These are phyloP conservation scores for Mortierella sp. DNA, from an alignment of 371 early-diverging fungal species.

Conservation along the genomic window DNA sequence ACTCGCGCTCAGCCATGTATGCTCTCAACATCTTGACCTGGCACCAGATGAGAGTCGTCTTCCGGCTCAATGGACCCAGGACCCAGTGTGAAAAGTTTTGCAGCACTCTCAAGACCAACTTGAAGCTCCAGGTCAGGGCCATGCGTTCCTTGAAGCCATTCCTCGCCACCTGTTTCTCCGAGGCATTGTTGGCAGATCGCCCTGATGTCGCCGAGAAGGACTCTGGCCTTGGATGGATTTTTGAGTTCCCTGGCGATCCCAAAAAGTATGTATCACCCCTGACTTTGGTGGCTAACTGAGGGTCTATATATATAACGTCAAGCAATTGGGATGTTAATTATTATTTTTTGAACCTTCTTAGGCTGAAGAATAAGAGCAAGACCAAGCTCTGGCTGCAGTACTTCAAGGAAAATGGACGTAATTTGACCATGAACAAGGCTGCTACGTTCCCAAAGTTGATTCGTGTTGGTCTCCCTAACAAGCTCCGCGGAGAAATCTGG, in stretches of 20 bases:
- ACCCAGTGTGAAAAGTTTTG: constrained; percentile 69
- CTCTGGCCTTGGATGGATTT: constrained; percentile 86
- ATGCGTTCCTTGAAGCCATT: constrained; percentile 91
- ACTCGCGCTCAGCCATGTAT: constrained; percentile 59
- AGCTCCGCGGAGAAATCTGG: constrained; percentile 96
- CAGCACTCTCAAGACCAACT: constrained; percentile 60
- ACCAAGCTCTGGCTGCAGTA: constrained; percentile 67
- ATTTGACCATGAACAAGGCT: constrained; percentile 86
- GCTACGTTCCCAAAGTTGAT: constrained; percentile 92
- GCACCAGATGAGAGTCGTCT: constrained; percentile 70
- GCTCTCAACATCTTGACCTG: constrained; percentile 72
- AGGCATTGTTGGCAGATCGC: constrained; percentile 76
- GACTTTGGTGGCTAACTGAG: background rate
- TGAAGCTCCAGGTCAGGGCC: constrained; percentile 72
- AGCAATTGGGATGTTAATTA: constrained; percentile 4
- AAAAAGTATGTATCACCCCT: constrained; percentile 61
- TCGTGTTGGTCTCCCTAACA: constrained; percentile 93
- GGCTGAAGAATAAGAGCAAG: constrained; percentile 82
- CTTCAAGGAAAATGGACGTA: constrained; percentile 85
- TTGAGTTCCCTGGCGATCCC: constrained; percentile 88
- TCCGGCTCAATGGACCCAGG: constrained; percentile 66
- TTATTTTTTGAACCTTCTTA: constrained; percentile 10
- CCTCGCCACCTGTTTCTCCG: constrained; percentile 81
- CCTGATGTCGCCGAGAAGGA: constrained; percentile 60
- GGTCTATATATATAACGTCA: background rate